A percentile compares a stretch with the other conserved stretches of the same genome.
Evolutionary conservation across 1,284 basidiomycete species (phyloP).

Genomic region (Cerrena zonata): DNA sequence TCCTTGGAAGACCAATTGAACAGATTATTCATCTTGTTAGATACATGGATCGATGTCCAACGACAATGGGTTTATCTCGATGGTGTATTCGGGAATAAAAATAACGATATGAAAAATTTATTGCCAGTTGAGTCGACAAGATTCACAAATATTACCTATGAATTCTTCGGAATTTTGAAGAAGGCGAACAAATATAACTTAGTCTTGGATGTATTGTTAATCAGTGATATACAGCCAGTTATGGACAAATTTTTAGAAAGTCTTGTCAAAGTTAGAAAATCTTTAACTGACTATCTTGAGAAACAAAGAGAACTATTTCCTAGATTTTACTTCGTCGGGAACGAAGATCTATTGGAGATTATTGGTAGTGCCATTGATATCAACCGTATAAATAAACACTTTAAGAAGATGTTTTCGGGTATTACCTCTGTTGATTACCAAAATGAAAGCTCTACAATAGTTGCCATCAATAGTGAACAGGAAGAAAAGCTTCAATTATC

Average conservation of each 20-base stretch:
- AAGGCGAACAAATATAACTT: conserved; percentile 99
- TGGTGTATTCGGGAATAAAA: conserved; percentile 98
- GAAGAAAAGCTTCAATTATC: conserved; percentile 89
- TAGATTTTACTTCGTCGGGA: conserved; percentile 99
- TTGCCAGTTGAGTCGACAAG: conserved; percentile 94
- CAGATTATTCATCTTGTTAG: conserved; percentile 91
- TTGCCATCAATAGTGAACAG: conserved; percentile 88
- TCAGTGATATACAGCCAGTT: conserved; percentile 92
- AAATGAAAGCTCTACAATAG: conserved; percentile 81
- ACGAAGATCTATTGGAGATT: conserved; percentile 97
- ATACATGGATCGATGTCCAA: conserved; percentile 98
- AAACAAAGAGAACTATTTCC: conserved; percentile 96
- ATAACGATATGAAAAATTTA: conserved; percentile 96
- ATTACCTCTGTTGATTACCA: conserved; percentile 87
- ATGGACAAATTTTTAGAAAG: conserved; percentile 94
- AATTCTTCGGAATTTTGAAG: conserved; percentile 98
- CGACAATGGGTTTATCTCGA: conserved; percentile 99
- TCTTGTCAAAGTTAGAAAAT: conserved; percentile 97
- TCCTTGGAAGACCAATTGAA: conserved; percentile 95
- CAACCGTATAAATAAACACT: conserved; percentile 92
- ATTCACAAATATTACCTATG: conserved; percentile 98
- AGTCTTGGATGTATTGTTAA: conserved; percentile 94
- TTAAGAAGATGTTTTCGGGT: conserved; percentile 99
- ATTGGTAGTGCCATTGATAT: conserved; percentile 99
- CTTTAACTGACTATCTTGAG: conserved; percentile 97